Conservation (phyloP, 108 stramenopile species). For the Fragilaria crotonensis region DNA sequence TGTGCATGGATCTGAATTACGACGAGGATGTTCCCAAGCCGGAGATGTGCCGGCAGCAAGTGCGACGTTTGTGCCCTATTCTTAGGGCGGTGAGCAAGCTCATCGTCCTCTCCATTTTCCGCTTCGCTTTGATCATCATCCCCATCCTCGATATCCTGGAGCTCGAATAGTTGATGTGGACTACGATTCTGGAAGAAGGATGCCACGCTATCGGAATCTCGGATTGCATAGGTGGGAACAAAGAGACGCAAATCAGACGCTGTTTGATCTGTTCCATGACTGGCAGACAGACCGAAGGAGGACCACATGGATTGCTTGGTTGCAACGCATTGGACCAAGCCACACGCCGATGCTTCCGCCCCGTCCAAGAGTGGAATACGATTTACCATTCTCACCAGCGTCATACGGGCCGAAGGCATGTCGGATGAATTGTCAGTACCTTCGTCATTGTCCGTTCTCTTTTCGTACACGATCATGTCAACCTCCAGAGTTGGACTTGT, state of each 20-base stretch:
- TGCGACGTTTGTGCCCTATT: neutral
- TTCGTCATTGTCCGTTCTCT: neutral
- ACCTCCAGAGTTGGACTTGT: constrained; percentile 40
- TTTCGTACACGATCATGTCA: constrained; percentile 44
- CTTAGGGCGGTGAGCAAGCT: neutral
- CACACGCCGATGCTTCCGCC: constrained; percentile 69
- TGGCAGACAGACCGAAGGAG: constrained; percentile 54
- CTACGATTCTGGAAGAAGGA: constrained; percentile 50
- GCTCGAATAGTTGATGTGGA: constrained; percentile 29
- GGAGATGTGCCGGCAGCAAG: constrained; percentile 54
- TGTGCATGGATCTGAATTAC: constrained; percentile 66
- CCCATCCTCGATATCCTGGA: constrained; percentile 3
- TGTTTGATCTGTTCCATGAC: neutral
- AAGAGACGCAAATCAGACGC: neutral
- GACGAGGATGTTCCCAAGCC: constrained; percentile 59
- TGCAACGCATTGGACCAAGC: constrained; percentile 53
- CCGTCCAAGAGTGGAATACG: constrained; percentile 73
- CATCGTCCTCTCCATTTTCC: constrained; percentile 4
- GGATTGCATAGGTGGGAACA: constrained; percentile 39
- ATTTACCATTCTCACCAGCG: constrained; percentile 78
- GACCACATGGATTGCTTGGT: constrained; percentile 52
- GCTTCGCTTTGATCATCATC: constrained; percentile 12
- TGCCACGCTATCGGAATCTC: constrained; percentile 68
- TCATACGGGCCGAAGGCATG: constrained; percentile 14
- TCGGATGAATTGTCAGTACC: neutral